Evolutionary conservation across 2,329 filamentous ascomycete genomes (phyloP).

Genomic region (Cylindrodendrum hubeiense): DNA sequence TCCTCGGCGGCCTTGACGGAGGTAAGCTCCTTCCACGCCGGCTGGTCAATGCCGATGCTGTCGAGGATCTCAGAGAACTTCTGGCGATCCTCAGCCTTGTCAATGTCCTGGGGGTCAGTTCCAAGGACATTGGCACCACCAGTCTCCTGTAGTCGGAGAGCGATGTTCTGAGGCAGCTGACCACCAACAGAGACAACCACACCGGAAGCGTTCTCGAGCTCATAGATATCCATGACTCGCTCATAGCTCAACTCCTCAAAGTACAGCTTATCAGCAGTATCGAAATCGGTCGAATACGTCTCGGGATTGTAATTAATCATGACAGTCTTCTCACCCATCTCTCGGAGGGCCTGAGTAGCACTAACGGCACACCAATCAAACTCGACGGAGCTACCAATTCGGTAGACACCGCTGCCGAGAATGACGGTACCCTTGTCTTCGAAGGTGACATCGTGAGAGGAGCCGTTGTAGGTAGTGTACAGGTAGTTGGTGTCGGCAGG

Average conservation of each 20-base stretch:
- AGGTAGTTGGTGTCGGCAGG: conserved; percentile 95
- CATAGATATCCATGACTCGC: conserved; percentile 98
- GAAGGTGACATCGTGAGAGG: conserved; percentile 92
- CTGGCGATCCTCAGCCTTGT: conserved; percentile 97
- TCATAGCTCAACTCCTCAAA: conserved; percentile 98
- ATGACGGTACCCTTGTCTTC: conserved; percentile 92
- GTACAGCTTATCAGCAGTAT: conserved; percentile 91
- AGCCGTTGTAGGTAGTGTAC: conserved; percentile 98
- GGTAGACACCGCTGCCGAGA: conserved; percentile 94
- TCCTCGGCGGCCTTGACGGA: conserved; percentile 88
- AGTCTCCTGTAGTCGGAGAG: conserved; percentile 90
- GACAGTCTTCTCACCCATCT: conserved; percentile 95
- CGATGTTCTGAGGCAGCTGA: conserved; percentile 97
- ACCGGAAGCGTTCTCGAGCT: conserved; percentile 85
- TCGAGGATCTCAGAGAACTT: conserved; percentile 99
- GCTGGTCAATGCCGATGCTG: conserved; percentile 96
- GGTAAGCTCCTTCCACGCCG: conserved; percentile 96
- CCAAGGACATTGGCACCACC: conserved; percentile 92
- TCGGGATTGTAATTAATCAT: conserved; percentile 97
- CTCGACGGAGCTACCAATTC: conserved; percentile 97
- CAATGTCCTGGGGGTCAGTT: conserved; percentile 93
- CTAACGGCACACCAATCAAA: conserved; percentile 99
- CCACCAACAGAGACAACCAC: conserved; percentile 97
- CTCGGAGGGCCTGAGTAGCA: conserved; percentile 83
- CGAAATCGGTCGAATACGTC: conserved; percentile 86